A percentile compares a stretch with the other conserved stretches of the same genome.
Evolutionary conservation across 129 eudicot species (phyloP).

Genomic region (Gnaphalium uliginosum): DNA sequence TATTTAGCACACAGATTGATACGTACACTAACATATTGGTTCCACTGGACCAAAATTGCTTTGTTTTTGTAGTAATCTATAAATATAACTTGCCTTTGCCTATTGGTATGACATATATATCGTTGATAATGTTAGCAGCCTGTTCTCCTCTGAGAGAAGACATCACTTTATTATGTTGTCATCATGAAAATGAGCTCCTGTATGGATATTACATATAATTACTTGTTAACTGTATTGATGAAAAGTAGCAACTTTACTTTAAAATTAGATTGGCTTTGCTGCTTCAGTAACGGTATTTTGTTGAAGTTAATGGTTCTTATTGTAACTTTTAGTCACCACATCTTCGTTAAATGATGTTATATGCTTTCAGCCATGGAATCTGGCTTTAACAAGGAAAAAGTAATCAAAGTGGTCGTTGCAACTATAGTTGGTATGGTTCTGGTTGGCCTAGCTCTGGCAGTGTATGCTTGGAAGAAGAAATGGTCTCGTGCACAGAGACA

Average conservation of each 20-base stretch:
- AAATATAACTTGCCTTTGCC: background rate
- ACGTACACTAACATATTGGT: too few relatives aligned
- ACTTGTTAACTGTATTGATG: background rate
- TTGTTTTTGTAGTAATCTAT: background rate
- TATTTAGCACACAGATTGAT: too few relatives aligned
- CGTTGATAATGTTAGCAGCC: background rate
- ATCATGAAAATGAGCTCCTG: background rate
- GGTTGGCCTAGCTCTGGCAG: conserved; percentile 2
- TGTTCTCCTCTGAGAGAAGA: too few relatives aligned
- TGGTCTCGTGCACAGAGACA: background rate
- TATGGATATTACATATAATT: background rate
- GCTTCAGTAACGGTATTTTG: background rate
- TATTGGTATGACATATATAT: background rate
- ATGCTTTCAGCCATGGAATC: background rate
- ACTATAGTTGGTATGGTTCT: conserved; percentile 16
- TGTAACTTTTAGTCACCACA: background rate
- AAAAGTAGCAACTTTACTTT: background rate
- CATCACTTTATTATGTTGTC: background rate
- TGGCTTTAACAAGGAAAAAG: background rate
- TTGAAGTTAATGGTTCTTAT: background rate
- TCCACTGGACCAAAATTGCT: conserved; percentile 4
- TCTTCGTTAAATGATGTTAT: background rate
- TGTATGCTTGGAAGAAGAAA: conserved; percentile 27
- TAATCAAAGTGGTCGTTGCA: background rate
- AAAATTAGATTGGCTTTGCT: background rate